These are phyloP conservation scores for Starmera stellimalicola DNA, from an alignment of 1,139 yeast species.

Conservation along the genomic window DNA sequence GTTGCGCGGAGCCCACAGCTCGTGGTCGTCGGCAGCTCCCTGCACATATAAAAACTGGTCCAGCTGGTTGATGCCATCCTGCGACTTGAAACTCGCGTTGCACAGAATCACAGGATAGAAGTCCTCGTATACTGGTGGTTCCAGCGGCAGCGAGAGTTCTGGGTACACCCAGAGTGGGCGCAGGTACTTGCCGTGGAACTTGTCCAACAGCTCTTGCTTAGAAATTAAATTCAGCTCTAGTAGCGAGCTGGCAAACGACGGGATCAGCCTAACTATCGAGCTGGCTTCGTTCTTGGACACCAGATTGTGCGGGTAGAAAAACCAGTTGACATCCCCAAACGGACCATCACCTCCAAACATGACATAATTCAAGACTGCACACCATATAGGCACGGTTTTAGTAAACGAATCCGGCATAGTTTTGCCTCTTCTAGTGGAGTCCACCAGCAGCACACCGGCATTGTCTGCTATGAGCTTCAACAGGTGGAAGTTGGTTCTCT, in stretches of 20 bases:
- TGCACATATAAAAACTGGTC: constrained; percentile 58
- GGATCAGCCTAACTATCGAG: constrained; percentile 41
- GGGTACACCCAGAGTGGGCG: constrained; percentile 72
- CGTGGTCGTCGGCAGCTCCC: constrained; percentile 94
- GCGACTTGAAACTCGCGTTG: constrained; percentile 55
- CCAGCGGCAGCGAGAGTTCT: constrained; percentile 27
- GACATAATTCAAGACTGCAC: constrained; percentile 61
- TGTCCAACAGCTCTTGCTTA: constrained; percentile 23
- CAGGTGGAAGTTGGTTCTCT: constrained; percentile 68
- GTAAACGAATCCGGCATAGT: constrained; percentile 78
- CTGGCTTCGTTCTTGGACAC: constrained; percentile 52
- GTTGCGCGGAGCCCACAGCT: constrained; percentile 56
- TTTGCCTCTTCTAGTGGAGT: constrained; percentile 81
- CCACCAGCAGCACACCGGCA: constrained; percentile 56
- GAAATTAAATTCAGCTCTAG: constrained; percentile 30
- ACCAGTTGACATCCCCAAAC: constrained; percentile 16
- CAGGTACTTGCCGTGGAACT: constrained; percentile 36
- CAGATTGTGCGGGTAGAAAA: constrained; percentile 41
- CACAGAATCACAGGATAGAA: constrained; percentile 41
- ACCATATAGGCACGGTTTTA: constrained; percentile 88
- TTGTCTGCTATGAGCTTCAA: constrained; percentile 34
- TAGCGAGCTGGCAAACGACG: constrained; percentile 39
- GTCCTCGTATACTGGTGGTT: constrained; percentile 15
- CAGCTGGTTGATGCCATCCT: constrained; percentile 40
- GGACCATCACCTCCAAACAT: constrained; percentile 27